Conservation (phyloP, 2,329 filamentous ascomycete genomes). For the Aspergillus tamarii region DNA sequence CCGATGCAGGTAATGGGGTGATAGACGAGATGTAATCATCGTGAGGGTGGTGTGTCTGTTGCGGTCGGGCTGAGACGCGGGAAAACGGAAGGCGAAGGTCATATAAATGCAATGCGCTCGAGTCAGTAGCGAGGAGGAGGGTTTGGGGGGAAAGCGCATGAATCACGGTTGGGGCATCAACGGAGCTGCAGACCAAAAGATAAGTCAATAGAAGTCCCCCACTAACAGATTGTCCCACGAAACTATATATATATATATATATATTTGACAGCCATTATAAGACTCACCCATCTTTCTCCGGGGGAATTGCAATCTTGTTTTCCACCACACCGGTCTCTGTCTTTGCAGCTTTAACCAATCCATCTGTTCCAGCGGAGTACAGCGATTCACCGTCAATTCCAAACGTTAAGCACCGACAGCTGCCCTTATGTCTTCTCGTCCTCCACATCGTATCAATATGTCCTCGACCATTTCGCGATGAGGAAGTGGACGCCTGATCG, state of each 20-base stretch:
- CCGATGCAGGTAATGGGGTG: constrained; percentile 76
- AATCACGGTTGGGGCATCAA: constrained; percentile 78
- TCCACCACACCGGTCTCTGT: constrained; percentile 67
- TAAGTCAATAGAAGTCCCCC: background rate
- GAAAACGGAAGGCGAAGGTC: constrained; percentile 70
- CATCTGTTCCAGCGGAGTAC: constrained; percentile 65
- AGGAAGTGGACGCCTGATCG: constrained; percentile 44
- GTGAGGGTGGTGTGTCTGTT: constrained; percentile 83
- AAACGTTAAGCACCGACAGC: constrained; percentile 81
- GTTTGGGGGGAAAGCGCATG: constrained; percentile 85
- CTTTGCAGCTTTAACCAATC: constrained; percentile 64
- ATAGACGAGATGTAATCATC: constrained; percentile 91
- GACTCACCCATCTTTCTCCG: constrained; percentile 45
- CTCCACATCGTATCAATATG: constrained; percentile 83
- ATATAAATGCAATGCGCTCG: constrained; percentile 82
- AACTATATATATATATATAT: background rate
- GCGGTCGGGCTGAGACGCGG: constrained; percentile 64
- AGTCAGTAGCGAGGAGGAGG: constrained; percentile 87
- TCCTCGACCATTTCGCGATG: constrained; percentile 65
- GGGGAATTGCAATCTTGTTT: constrained; percentile 79
- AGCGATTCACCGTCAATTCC: constrained; percentile 73
- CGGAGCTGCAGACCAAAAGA: constrained; percentile 31
- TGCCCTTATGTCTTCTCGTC: constrained; percentile 89
- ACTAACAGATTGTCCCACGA: background rate
- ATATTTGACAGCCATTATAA: background rate